Percentiles rank a stretch among this genome's conserved stretches.
phyloP scores from a whole-genome alignment of 2,329 filamentous ascomycete genomes.

The Drechslerella coelobrocha region DNA sequence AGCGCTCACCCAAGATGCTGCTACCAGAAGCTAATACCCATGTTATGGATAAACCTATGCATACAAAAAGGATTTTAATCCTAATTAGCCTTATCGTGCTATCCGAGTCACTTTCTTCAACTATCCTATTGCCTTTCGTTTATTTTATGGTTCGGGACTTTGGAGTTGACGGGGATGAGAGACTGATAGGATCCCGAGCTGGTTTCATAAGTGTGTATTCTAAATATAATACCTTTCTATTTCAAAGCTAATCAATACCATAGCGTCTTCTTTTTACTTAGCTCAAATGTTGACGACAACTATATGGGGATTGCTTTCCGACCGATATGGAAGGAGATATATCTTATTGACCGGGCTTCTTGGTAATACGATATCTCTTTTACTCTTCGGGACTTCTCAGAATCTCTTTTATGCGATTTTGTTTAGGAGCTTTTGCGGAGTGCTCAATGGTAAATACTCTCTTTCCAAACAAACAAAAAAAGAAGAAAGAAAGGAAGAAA shows the following conservation, averaged over 20 bases:
- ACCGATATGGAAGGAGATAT: constrained; percentile 19
- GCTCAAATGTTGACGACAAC: constrained; percentile 27
- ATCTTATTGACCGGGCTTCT: constrained; percentile 15
- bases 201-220: constrained; percentile 24
- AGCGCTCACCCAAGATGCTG: background rate
- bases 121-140: constrained; percentile 24
- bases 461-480: background rate
- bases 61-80: constrained; percentile 9
- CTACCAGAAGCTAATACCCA: background rate
- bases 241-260: background rate
- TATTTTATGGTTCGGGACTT: constrained; percentile 36
- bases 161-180: constrained; percentile 23
- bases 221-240: background rate
- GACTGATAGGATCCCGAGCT: constrained; percentile 24
- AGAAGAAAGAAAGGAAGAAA: too few species aligned
- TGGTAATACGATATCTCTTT: constrained; percentile 22
- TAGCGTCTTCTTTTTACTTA: constrained; percentile 25
- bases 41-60: background rate
- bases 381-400: constrained; percentile 20
- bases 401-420: constrained; percentile 19
- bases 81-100: constrained; percentile 23
- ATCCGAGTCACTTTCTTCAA: constrained; percentile 27
- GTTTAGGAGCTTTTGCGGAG: constrained; percentile 18
- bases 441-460: constrained; percentile 15
- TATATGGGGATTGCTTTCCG: constrained; percentile 23